Conservation (phyloP, 352 stramenopile species). For the Pythium apleroticum region DNA sequence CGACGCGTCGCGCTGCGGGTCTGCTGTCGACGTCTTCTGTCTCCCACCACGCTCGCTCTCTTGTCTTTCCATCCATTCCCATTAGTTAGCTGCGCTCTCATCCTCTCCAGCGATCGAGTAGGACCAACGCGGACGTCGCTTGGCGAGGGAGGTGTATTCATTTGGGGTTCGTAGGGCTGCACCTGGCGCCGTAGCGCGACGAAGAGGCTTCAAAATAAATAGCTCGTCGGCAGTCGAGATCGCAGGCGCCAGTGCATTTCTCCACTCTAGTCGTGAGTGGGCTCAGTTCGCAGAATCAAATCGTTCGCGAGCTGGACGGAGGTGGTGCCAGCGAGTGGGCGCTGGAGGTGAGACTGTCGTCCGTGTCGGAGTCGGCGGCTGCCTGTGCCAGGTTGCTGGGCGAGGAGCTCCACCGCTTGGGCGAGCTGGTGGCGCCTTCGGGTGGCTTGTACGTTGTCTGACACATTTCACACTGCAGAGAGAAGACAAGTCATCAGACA, state of each 20-base stretch:
- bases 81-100: too few relatives aligned
- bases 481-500: not conserved
- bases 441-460: slow-evolving; percentile 25
- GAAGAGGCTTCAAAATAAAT: slow-evolving; percentile 1
- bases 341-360: slow-evolving; percentile 19
- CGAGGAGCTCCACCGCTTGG: slow-evolving; percentile 28
- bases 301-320: slow-evolving; percentile 19
- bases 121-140: not conserved
- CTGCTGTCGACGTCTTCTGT: slow-evolving; percentile 26
- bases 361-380: slow-evolving; percentile 8
- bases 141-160: not conserved
- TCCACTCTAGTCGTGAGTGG: not conserved
- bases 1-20: slow-evolving; percentile 18
- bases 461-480: slow-evolving; percentile 34
- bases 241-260: not conserved
- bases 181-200: not conserved
- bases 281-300: slow-evolving; percentile 1
- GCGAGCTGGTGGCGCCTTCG: not conserved
- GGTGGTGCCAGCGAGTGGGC: slow-evolving; percentile 8
- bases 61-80: not conserved
- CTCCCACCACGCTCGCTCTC: slow-evolving; percentile 1
- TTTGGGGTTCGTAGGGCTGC: not conserved
- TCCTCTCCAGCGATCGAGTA: too few relatives aligned
- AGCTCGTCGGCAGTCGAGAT: slow-evolving; percentile 3
- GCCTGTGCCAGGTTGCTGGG: slow-evolving; percentile 13